Percentiles rank a stretch among this genome's conserved stretches.
These are phyloP conservation scores for Santalum album DNA, from an alignment of 164 flowering plant species.

Conservation along the genomic window DNA sequence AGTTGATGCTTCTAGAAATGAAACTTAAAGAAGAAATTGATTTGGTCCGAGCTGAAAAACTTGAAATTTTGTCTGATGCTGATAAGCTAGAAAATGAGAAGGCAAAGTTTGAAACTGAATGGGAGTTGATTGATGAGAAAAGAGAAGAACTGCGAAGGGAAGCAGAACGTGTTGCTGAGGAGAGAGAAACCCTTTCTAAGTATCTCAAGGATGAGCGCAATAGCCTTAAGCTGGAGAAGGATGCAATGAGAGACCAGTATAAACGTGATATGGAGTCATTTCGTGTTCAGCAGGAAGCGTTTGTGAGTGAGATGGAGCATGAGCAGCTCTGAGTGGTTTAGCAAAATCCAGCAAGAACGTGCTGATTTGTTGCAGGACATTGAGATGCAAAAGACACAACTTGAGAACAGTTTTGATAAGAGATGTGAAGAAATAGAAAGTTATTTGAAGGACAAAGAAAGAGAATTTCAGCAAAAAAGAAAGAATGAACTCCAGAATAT, in stretches of 20 bases:
- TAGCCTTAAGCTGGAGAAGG: slow-evolving; percentile 57
- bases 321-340: slow-evolving; percentile 75
- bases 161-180: slow-evolving; percentile 53
- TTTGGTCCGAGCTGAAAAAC: slow-evolving; percentile 54
- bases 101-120: slow-evolving; percentile 80
- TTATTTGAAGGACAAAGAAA: slow-evolving; percentile 51
- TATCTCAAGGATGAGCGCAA: slow-evolving; percentile 78
- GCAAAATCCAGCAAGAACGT: slow-evolving; percentile 74
- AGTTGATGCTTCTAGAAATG: slow-evolving; percentile 50
- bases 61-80: slow-evolving; percentile 56
- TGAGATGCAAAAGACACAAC: slow-evolving; percentile 66
- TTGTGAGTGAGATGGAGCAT: slow-evolving; percentile 49
- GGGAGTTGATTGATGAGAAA: slow-evolving; percentile 90
- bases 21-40: slow-evolving; percentile 92
- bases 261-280: slow-evolving; percentile 57
- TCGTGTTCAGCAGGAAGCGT: slow-evolving; percentile 57
- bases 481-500: slow-evolving; percentile 50
- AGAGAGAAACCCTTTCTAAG: slow-evolving; percentile 38
- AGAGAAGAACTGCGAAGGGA: slow-evolving; percentile 57
- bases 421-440: slow-evolving; percentile 80
- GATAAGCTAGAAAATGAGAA: slow-evolving; percentile 70
- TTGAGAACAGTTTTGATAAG: slow-evolving; percentile 49
- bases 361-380: slow-evolving; percentile 52
- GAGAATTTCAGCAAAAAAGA: slow-evolving; percentile 63
- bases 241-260: slow-evolving; percentile 48